Evolutionary conservation across 805 yeast genomes (phyloP).

Genomic region (Kazachstania viticola): DNA sequence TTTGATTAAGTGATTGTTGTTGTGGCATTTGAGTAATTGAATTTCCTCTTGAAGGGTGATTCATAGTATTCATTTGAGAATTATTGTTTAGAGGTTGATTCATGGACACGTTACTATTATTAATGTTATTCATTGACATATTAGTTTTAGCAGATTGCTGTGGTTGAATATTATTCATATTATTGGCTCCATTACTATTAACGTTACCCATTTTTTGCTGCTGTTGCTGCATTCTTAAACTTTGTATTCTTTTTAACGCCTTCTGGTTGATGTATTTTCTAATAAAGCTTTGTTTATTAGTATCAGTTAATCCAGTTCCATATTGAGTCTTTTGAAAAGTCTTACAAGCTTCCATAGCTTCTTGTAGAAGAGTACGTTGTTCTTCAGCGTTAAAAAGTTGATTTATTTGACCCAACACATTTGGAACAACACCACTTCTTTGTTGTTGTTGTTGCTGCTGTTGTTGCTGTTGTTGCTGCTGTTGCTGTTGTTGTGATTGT

Average conservation of each 20-base stretch:
- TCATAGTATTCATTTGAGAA: slow-evolving; percentile 1
- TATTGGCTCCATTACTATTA: slow-evolving; percentile 3
- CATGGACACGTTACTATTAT: not conserved
- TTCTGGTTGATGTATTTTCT: slow-evolving; percentile 28
- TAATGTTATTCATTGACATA: not conserved
- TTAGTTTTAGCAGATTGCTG: slow-evolving; percentile 1
- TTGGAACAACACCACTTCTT: slow-evolving; percentile 22
- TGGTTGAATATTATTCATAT: slow-evolving; percentile 3
- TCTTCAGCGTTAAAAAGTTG: slow-evolving; percentile 28
- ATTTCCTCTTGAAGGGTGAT: not conserved
- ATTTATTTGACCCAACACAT: slow-evolving; percentile 24
- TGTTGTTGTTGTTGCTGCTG: slow-evolving; percentile 23
- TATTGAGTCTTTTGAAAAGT: slow-evolving; percentile 25
- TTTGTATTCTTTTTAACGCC: slow-evolving; percentile 26
- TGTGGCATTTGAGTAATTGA: not conserved
- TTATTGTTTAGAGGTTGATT: slow-evolving; percentile 1
- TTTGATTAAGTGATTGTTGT: slow-evolving; percentile 4
- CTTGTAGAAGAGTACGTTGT: slow-evolving; percentile 25
- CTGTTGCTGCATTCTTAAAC: slow-evolving; percentile 18
- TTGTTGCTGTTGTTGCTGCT: slow-evolving; percentile 27
- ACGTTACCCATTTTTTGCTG: not conserved
- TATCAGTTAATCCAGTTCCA: slow-evolving; percentile 19
- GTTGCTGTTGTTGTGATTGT: slow-evolving; percentile 20
- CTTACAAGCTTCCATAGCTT: slow-evolving; percentile 28
- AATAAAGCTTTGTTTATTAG: slow-evolving; percentile 23